phyloP scores from a whole-genome alignment of 352 stramenopile genomes.

The Globisporangium paroecandrum region DNA sequence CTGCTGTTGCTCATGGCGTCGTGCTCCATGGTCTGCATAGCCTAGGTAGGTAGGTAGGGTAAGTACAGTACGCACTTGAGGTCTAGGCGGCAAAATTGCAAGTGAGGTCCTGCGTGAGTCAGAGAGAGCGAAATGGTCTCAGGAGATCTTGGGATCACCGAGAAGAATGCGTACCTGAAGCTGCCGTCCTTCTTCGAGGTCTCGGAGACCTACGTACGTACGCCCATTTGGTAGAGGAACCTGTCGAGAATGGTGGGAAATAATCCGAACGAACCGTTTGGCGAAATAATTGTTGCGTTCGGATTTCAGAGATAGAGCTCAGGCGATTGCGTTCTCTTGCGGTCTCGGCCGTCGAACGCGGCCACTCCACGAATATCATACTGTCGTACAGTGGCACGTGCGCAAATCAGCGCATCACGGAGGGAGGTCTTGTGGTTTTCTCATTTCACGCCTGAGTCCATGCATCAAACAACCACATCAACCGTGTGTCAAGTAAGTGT shows the following conservation, averaged over 20 bases:
- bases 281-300: neutral
- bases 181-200: neutral
- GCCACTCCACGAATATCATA: neutral
- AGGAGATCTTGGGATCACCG: too few species aligned
- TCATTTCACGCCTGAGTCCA: neutral
- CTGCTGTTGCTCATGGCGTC: neutral
- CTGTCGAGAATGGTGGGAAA: neutral
- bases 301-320: neutral
- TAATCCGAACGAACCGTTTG: neutral
- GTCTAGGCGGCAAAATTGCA: neutral
- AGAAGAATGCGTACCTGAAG: neutral
- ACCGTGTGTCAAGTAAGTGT: too few species aligned
- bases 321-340: neutral
- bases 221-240: neutral
- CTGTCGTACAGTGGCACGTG: neutral
- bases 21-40: neutral
- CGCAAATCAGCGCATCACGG: neutral
- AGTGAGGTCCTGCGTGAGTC: neutral
- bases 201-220: neutral
- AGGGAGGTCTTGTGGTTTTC: neutral
- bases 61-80: neutral
- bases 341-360: neutral
- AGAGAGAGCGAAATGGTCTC: too few species aligned
- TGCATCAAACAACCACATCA: too few species aligned
- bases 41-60: too few species aligned